A percentile compares a stretch with the other conserved stretches of the same genome.
Evolutionary conservation across 2,329 filamentous ascomycete species (phyloP).

Genomic region (Colletotrichum neosansevieriae): DNA sequence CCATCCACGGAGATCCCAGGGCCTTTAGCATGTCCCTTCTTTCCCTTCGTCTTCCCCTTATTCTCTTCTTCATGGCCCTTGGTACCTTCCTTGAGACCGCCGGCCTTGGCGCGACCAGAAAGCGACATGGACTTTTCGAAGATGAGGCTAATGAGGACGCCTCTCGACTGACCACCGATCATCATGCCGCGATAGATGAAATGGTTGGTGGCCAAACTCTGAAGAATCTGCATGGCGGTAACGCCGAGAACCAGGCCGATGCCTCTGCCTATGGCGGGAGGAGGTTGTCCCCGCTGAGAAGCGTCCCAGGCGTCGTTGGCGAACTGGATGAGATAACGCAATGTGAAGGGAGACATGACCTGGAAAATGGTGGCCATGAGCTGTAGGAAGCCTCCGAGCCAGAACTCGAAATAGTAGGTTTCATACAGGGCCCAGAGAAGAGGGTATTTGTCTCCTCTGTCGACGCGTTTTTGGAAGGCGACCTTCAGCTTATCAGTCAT

Average conservation of each 20-base stretch:
- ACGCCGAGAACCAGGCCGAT: conserved; percentile 88
- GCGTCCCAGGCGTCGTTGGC: conserved; percentile 83
- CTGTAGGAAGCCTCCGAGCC: conserved; percentile 83
- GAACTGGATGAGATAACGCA: conserved; percentile 89
- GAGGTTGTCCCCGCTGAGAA: conserved; percentile 58
- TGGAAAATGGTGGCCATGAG: conserved; percentile 80
- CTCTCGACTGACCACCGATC: conserved; percentile 85
- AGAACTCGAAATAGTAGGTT: conserved; percentile 86
- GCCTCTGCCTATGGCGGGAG: conserved; percentile 79
- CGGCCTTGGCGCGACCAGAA: conserved; percentile 88
- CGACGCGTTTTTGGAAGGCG: conserved; percentile 77
- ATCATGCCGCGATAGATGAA: conserved; percentile 95
- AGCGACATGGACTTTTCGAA: conserved; percentile 94
- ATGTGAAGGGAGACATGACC: conserved; percentile 85
- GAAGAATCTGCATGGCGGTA: conserved; percentile 84
- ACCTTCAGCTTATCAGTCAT: conserved; percentile 75
- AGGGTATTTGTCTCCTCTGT: conserved; percentile 77
- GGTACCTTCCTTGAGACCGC: conserved; percentile 67
- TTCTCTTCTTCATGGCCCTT: conserved; percentile 61
- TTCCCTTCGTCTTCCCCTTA: conserved; percentile 53
- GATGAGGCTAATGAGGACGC: conserved; percentile 84
- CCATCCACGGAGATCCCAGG: conserved; percentile 74
- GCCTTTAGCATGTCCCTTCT: conserved; percentile 54
- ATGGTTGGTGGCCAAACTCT: conserved; percentile 86
- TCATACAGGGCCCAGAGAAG: conserved; percentile 87